Evolutionary conservation across 768 basidiomycete species (phyloP).

Genomic region (Cubamyces lactineus): DNA sequence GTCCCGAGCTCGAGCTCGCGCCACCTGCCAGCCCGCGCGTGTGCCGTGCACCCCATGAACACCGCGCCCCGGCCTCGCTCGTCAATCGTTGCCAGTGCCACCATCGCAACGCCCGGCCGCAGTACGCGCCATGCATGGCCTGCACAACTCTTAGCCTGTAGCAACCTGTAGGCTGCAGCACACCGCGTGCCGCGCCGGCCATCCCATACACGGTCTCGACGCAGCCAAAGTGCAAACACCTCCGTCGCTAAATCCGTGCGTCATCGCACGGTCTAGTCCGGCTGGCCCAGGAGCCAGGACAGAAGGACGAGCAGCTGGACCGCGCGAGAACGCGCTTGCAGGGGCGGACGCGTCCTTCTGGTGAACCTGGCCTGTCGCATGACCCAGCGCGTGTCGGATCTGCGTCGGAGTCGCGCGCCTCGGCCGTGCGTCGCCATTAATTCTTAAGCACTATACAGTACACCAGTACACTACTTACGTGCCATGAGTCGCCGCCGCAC

Average conservation of each 20-base stretch:
- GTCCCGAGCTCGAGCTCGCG: too few relatives aligned
- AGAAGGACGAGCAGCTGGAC: neutral
- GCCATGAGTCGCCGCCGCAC: too few relatives aligned
- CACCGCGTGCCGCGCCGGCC: neutral
- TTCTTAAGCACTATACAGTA: too few relatives aligned
- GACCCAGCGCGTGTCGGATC: too few relatives aligned
- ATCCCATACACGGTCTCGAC: neutral
- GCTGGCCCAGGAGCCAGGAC: neutral
- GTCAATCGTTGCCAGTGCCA: neutral
- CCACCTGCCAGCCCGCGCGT: neutral
- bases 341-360: too few relatives aligned
- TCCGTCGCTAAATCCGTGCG: neutral
- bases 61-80: constrained; percentile 1
- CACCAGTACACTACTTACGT: too few relatives aligned
- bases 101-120: neutral
- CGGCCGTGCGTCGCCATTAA: too few relatives aligned
- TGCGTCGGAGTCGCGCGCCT: too few relatives aligned
- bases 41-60: neutral
- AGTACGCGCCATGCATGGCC: too few relatives aligned
- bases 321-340: neutral
- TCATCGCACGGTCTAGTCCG: constrained; percentile 2
- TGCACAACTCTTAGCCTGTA: neutral
- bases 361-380: too few relatives aligned
- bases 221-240: neutral
- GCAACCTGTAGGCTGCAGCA: neutral